A percentile compares a stretch with the other conserved stretches of the same genome.
These are phyloP conservation scores for Leishmania major DNA, from an alignment of 208 protist genomes.

Conservation along the genomic window DNA sequence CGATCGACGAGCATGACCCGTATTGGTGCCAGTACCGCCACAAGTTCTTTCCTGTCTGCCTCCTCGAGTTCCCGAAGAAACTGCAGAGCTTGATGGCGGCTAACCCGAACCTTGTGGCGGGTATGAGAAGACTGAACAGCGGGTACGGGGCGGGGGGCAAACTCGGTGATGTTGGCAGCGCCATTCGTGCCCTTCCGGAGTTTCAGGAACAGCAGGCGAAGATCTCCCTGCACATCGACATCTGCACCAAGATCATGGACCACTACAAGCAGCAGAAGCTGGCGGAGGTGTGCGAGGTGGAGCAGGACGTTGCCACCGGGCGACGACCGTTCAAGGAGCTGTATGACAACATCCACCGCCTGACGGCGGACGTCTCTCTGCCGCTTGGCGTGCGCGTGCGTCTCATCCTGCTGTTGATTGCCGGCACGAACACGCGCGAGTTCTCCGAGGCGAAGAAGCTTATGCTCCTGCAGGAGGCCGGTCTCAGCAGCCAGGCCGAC, in stretches of 20 bases:
- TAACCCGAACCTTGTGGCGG: constrained; percentile 57
- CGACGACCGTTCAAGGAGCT: constrained; percentile 56
- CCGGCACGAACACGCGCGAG: constrained; percentile 50
- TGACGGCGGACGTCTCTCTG: constrained; percentile 48
- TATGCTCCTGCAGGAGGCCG: constrained; percentile 59
- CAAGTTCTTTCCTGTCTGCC: constrained; percentile 56
- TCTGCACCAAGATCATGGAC: constrained; percentile 75
- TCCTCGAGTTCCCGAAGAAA: constrained; percentile 55
- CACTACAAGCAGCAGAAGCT: constrained; percentile 61
- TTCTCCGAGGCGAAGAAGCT: constrained; percentile 69
- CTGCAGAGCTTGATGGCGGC: constrained; percentile 62
- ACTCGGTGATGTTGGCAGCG: constrained; percentile 52
- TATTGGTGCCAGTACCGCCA: constrained; percentile 84
- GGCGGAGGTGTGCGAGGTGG: constrained; percentile 63
- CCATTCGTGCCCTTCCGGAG: constrained; percentile 62
- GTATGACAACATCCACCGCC: constrained; percentile 45
- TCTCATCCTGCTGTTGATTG: constrained; percentile 58
- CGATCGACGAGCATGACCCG: constrained; percentile 70
- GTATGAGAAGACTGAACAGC: constrained; percentile 24
- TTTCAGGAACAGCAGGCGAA: constrained; percentile 79
- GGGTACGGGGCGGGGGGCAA: constrained; percentile 18
- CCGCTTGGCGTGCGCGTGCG: constrained; percentile 53
- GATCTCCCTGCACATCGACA: constrained; percentile 83
- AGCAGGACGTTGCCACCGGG: constrained; percentile 62
- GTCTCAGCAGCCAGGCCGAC: constrained; percentile 42